phyloP scores from a whole-genome alignment of 2,329 filamentous ascomycete genomes.

The Botrytis fragariae region DNA sequence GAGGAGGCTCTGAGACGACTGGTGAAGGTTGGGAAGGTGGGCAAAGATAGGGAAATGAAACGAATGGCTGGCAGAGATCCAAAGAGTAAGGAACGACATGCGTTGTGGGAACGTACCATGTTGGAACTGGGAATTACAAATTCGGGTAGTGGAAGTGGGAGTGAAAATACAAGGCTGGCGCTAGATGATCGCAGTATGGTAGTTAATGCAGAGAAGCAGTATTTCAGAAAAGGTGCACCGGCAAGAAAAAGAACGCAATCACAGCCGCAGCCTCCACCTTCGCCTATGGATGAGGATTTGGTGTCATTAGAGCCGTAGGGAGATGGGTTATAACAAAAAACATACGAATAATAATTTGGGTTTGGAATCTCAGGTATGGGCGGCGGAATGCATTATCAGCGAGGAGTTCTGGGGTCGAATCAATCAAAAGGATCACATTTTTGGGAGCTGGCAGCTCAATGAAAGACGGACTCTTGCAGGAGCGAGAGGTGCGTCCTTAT shows the following conservation, averaged over 20 bases:
- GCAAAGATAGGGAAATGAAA: slow-evolving; percentile 63
- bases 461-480: background rate
- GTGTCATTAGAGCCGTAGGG: slow-evolving; percentile 12
- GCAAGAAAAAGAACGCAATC: slow-evolving; percentile 27
- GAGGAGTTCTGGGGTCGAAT: slow-evolving; percentile 14
- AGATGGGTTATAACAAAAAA: background rate
- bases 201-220: slow-evolving; percentile 56
- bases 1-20: slow-evolving; percentile 60
- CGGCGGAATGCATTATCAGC: background rate
- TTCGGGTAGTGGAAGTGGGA: slow-evolving; percentile 21
- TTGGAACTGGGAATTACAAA: slow-evolving; percentile 35
- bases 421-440: slow-evolving; percentile 1
- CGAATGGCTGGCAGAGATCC: slow-evolving; percentile 49
- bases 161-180: slow-evolving; percentile 23
- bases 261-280: background rate
- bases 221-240: slow-evolving; percentile 46
- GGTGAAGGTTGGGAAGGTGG: slow-evolving; percentile 60
- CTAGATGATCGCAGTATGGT: slow-evolving; percentile 64
- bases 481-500: background rate
- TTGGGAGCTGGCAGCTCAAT: background rate
- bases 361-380: background rate
- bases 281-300: slow-evolving; percentile 7
- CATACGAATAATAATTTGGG: slow-evolving; percentile 9
- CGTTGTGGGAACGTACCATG: slow-evolving; percentile 62
- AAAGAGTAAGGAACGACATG: slow-evolving; percentile 54